These are phyloP conservation scores for Melastoma candidum DNA, from an alignment of 441 rosid genomes.

Conservation along the genomic window DNA sequence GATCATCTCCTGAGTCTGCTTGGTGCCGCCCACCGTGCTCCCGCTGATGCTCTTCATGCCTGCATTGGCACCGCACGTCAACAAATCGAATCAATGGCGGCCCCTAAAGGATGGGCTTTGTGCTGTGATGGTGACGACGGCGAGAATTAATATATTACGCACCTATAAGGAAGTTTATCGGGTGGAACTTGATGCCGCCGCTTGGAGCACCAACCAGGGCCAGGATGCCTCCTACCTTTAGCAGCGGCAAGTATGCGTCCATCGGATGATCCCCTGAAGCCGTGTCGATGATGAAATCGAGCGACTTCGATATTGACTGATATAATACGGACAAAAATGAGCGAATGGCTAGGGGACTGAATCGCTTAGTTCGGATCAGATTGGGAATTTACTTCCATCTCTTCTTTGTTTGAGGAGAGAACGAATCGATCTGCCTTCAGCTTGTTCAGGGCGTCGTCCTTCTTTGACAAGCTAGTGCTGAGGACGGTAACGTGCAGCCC, in stretches of 20 bases:
- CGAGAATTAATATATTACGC: not conserved
- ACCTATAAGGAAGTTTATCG: constrained; percentile 1
- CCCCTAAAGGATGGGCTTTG: too few relatives aligned
- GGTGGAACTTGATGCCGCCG: not conserved
- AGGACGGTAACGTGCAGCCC: constrained; percentile 16
- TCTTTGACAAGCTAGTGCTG: constrained; percentile 16
- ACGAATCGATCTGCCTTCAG: constrained; percentile 12
- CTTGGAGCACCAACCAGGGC: constrained; percentile 13
- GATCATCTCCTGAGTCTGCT: constrained; percentile 3
- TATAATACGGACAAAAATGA: not conserved
- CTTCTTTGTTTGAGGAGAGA: constrained; percentile 10
- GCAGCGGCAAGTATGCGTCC: constrained; percentile 14
- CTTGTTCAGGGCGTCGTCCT: constrained; percentile 12
- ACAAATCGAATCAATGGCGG: not conserved
- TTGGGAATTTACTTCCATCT: constrained; percentile 6
- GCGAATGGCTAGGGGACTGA: not conserved
- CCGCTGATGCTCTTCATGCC: constrained; percentile 1
- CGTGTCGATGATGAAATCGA: constrained; percentile 15
- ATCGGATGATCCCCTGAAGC: constrained; percentile 12
- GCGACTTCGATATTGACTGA: constrained; percentile 7
- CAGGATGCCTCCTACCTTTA: constrained; percentile 8
- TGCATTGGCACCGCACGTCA: not conserved
- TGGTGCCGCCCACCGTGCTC: not conserved
- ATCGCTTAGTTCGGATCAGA: too few relatives aligned
- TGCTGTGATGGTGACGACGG: not conserved